A percentile compares a stretch with the other conserved stretches of the same genome.
Conservation (phyloP, 2,329 filamentous ascomycete genomes). For the Diaporthe citri region DNA sequence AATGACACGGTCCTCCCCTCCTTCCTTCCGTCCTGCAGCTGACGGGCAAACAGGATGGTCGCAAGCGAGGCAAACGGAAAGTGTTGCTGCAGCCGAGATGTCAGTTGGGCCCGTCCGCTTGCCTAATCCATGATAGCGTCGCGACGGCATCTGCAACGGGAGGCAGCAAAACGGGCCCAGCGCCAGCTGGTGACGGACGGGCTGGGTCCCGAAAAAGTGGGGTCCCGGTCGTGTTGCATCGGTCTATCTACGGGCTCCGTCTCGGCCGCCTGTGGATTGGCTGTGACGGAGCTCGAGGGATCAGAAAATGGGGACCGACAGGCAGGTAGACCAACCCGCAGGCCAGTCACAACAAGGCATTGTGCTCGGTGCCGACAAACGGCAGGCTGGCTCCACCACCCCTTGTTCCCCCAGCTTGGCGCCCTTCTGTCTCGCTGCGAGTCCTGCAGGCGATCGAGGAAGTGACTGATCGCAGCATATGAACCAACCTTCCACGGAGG, state of each 20-base stretch:
- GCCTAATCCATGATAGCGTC: conserved; percentile 28
- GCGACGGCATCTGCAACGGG: conserved; percentile 24
- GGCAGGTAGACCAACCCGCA: conserved; percentile 2
- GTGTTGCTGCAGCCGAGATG: background rate
- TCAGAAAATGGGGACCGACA: conserved; percentile 26
- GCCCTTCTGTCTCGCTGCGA: conserved; percentile 20
- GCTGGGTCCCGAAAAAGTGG: conserved; percentile 24
- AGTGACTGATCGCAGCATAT: conserved; percentile 30
- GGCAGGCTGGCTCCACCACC: conserved; percentile 24
- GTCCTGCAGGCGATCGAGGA: conserved; percentile 29
- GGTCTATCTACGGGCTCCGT: conserved; percentile 28
- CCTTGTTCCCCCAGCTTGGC: conserved; percentile 31
- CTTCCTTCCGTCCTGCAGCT: conserved; percentile 14
- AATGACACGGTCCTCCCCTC: conserved; percentile 21
- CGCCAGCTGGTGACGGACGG: conserved; percentile 20
- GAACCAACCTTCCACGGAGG: conserved; percentile 21
- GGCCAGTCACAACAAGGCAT: conserved; percentile 23
- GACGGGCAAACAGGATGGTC: conserved; percentile 16
- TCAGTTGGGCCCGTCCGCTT: conserved; percentile 23
- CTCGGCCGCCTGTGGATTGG: conserved; percentile 32
- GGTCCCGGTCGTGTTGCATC: conserved; percentile 32
- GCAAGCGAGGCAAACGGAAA: background rate
- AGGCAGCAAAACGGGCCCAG: conserved; percentile 22
- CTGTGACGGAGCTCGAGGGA: conserved; percentile 18
- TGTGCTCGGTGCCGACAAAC: conserved; percentile 24